Evolutionary conservation across 2,329 filamentous ascomycete species (phyloP).

Genomic region (Alternaria panax): DNA sequence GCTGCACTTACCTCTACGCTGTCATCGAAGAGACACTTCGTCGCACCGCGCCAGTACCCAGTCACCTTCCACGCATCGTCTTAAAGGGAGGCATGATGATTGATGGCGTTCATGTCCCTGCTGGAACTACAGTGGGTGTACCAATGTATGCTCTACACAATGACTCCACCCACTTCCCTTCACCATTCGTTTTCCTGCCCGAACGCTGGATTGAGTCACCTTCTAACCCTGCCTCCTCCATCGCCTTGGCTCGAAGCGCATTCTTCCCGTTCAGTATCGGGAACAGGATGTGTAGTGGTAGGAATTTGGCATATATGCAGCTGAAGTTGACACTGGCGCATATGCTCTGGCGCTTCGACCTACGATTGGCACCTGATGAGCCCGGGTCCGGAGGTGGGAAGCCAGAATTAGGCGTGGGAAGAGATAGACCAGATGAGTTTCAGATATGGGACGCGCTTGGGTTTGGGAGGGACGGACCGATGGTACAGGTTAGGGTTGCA

Average conservation of each 20-base stretch:
- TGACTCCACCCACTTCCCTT: slow-evolving; percentile 22
- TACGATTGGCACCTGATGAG: slow-evolving; percentile 44
- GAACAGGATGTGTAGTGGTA: slow-evolving; percentile 68
- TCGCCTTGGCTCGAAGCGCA: slow-evolving; percentile 49
- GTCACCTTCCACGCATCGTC: slow-evolving; percentile 37
- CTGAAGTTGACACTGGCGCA: slow-evolving; percentile 68
- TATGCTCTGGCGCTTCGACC: slow-evolving; percentile 66
- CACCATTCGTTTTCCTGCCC: slow-evolving; percentile 28
- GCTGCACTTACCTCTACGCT: slow-evolving; percentile 39
- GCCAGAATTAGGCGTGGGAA: slow-evolving; percentile 24
- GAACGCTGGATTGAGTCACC: slow-evolving; percentile 32
- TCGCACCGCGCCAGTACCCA: slow-evolving; percentile 34
- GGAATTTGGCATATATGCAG: slow-evolving; percentile 70
- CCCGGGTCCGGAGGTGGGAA: slow-evolving; percentile 23
- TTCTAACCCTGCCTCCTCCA: slow-evolving; percentile 8
- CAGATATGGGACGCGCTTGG: slow-evolving; percentile 76
- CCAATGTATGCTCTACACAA: slow-evolving; percentile 35
- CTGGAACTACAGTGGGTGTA: slow-evolving; percentile 34
- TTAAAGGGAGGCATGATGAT: slow-evolving; percentile 35
- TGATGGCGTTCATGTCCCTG: slow-evolving; percentile 29
- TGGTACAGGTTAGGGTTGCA: slow-evolving; percentile 60
- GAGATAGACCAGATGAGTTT: slow-evolving; percentile 60
- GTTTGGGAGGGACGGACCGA: slow-evolving; percentile 71
- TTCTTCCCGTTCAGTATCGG: slow-evolving; percentile 77
- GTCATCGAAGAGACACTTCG: slow-evolving; percentile 47